These are phyloP conservation scores for Harringtonia lauricola DNA, from an alignment of 2,329 filamentous ascomycete genomes.

Conservation along the genomic window DNA sequence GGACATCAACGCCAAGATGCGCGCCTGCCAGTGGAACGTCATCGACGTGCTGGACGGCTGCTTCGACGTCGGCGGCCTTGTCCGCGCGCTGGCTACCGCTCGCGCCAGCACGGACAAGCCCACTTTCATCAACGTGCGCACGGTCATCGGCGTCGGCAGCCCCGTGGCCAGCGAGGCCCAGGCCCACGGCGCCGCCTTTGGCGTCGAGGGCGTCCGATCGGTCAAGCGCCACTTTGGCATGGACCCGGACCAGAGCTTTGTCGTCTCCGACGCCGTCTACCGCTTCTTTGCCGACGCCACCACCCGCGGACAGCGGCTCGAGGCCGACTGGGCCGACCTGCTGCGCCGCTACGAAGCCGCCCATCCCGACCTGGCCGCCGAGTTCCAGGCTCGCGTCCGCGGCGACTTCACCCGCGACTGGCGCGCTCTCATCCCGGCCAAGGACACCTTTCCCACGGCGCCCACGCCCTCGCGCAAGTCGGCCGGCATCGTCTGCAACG, in stretches of 20 bases:
- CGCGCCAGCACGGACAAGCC: conserved; percentile 17
- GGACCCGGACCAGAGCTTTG: conserved; percentile 34
- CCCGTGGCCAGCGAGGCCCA: conserved; percentile 33
- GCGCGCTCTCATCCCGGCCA: conserved; percentile 36
- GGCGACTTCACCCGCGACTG: conserved; percentile 38
- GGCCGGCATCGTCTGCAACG: conserved; percentile 36
- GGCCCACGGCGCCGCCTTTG: conserved; percentile 48
- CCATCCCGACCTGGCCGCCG: conserved; percentile 17
- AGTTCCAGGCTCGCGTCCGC: conserved; percentile 34
- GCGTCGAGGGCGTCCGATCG: conserved; percentile 37
- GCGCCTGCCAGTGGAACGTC: conserved; percentile 43
- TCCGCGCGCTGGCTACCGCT: conserved; percentile 23
- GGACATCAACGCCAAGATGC: conserved; percentile 47
- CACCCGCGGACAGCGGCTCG: conserved; percentile 31
- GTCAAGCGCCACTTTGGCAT: conserved; percentile 41
- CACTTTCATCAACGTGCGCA: conserved; percentile 43
- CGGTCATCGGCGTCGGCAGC: conserved; percentile 42
- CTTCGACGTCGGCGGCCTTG: conserved; percentile 35
- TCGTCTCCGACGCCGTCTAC: conserved; percentile 32
- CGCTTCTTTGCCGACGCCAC: conserved; percentile 40
- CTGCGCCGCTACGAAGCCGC: conserved; percentile 8
- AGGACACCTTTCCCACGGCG: conserved; percentile 29
- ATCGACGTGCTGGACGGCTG: conserved; percentile 41
- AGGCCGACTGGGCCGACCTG: conserved; percentile 35
- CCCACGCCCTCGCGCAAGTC: conserved; percentile 37